Evolutionary conservation across 1,284 basidiomycete genomes (phyloP), one percentile per base, ranked within the genome.

Genomic region (Fistulinella cinereoalba): DNA sequence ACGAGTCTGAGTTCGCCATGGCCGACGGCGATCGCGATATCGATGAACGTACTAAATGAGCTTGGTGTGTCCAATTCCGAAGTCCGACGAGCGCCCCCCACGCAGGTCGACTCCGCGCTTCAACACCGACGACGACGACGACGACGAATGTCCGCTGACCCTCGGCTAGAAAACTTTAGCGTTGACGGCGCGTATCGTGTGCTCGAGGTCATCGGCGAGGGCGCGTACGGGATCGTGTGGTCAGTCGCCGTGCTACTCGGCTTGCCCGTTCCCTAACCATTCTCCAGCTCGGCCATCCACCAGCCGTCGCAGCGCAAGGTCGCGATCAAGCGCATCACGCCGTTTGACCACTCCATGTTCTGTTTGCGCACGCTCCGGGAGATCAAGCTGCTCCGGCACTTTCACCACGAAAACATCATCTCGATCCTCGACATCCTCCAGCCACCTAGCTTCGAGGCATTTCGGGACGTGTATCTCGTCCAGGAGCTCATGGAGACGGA

Each of bases 401-500:
- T 68, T 44, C 51, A 57, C 31, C 62, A 68, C 48, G 61, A 67
- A 32, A 72, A 92, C 64, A 91, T 92, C 69, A 91, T 92, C 65
- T 80, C 85, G 24, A 91, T 92, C 60, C 80, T 91, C 55, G 89
- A 92, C 61, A 90, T 92, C 56, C 76, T 90, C 50, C 75, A 66
- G 18, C 75, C 79, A 0, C 69, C 80, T 19, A 75, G 69, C 43
- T 70, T 90, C 44, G 74, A 85, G 39, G 70, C 77, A 23, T 92
- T 94, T 65, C 81, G 71, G 31, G 91, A 93, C 60, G 89, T 92
- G 16, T 90, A 91, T 88, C 62, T 94, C 47, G 88, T 94, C 7
- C 84, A 92, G 68, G 92, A 93, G 66, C 76, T 93, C 44, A 94
- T 94, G 92, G 92, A 94, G 66, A 92, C 88, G 0, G 90, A 93